Percentiles rank a stretch among this genome's conserved stretches.
phyloP scores from a whole-genome alignment of 306 rosid genomes.

The Chamaecrista fasciculata region DNA sequence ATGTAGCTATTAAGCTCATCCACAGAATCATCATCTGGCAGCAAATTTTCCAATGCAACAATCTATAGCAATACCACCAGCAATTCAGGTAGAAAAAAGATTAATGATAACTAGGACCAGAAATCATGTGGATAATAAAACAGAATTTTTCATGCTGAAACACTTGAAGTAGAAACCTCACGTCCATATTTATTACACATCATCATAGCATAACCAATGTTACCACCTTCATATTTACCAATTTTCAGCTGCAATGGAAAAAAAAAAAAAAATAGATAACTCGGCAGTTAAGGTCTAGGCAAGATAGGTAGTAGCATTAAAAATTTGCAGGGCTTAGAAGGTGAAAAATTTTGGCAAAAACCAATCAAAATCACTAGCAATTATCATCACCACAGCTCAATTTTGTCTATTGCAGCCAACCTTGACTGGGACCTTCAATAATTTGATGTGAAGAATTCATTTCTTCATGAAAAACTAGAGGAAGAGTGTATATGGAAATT shows the following conservation, averaged over 20 bases:
- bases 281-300: not conserved
- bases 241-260: not conserved
- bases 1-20: conserved; percentile 95
- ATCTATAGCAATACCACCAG: conserved; percentile 42
- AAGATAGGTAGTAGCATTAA: not conserved
- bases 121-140: not conserved
- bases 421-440: too few species aligned
- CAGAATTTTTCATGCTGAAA: not conserved
- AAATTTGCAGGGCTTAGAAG: too few species aligned
- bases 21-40: conserved; percentile 88
- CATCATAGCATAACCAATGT: conserved; percentile 90
- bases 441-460: too few species aligned
- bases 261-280: not conserved
- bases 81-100: not conserved
- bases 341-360: too few species aligned
- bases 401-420: too few species aligned
- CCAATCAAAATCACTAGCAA: too few species aligned
- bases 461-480: too few species aligned
- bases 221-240: conserved; percentile 74
- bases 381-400: too few species aligned
- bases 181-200: conserved; percentile 74
- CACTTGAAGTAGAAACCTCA: conserved; percentile 45
- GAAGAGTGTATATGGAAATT: too few species aligned
- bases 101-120: not conserved
- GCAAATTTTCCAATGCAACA: conserved; percentile 92